Evolutionary conservation across 192 early-diverging fungal genomes (phyloP).

Genomic region (Dissophora globulifera): DNA sequence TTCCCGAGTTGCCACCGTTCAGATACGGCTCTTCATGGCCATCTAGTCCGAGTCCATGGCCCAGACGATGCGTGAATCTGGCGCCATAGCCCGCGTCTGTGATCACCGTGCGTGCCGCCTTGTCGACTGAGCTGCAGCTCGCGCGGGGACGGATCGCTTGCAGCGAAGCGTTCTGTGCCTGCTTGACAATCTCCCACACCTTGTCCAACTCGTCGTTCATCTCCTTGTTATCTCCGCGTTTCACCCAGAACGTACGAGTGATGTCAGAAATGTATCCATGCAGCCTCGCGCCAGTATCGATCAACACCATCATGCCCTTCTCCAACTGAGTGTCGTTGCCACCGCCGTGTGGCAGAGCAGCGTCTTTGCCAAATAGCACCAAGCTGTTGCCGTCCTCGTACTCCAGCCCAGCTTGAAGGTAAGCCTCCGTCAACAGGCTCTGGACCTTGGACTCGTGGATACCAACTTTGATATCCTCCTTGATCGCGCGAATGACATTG

Average conservation of each 20-base stretch:
- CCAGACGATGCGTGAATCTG: constrained; percentile 62
- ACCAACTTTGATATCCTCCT: constrained; percentile 42
- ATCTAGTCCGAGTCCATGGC: constrained; percentile 64
- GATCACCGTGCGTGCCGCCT: constrained; percentile 55
- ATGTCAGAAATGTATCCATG: constrained; percentile 61
- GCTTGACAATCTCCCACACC: constrained; percentile 60
- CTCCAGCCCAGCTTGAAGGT: constrained; percentile 44
- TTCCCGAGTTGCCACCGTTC: constrained; percentile 57
- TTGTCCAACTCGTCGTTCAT: constrained; percentile 52
- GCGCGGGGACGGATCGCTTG: constrained; percentile 30
- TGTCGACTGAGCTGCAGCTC: constrained; percentile 58
- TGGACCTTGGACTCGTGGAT: constrained; percentile 52
- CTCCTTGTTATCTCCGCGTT: constrained; percentile 29
- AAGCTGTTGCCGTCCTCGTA: constrained; percentile 51
- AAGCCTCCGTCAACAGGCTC: constrained; percentile 41
- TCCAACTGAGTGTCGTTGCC: constrained; percentile 52
- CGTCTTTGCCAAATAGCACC: constrained; percentile 59
- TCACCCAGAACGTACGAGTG: constrained; percentile 61
- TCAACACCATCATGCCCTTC: constrained; percentile 54
- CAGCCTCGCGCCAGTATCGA: constrained; percentile 60
- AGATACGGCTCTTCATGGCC: constrained; percentile 67
- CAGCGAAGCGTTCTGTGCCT: constrained; percentile 55
- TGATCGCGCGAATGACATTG: constrained; percentile 56
- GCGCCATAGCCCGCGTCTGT: constrained; percentile 50
- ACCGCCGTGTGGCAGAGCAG: constrained; percentile 61